Conservation (phyloP, 129 eudicot genomes). For the Chrysanthemum makinoi region DNA sequence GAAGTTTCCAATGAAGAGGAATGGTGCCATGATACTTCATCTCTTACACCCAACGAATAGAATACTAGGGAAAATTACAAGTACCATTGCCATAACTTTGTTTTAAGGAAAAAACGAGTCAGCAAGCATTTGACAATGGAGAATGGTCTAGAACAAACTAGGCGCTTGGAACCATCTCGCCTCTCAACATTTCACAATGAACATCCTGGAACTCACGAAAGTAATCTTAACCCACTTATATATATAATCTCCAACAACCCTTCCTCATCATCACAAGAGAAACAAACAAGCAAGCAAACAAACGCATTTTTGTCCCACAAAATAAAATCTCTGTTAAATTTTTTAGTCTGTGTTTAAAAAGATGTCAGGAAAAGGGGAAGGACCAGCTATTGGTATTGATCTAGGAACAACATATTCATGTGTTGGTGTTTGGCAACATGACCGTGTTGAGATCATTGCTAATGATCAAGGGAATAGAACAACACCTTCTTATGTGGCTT, state of each 20-base stretch:
- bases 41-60: too few relatives aligned
- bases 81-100: too few relatives aligned
- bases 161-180: too few relatives aligned
- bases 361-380: constrained; percentile 61
- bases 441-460: constrained; percentile 65
- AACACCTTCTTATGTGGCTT: constrained; percentile 74
- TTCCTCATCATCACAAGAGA: constrained; percentile 1
- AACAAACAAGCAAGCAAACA: background rate
- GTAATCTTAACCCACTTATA: background rate
- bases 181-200: too few relatives aligned
- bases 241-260: background rate
- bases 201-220: too few relatives aligned
- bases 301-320: background rate
- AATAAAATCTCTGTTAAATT: background rate
- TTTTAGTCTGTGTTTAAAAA: background rate
- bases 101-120: too few relatives aligned
- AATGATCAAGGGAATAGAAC: constrained; percentile 74
- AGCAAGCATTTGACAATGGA: too few relatives aligned
- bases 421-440: constrained; percentile 65
- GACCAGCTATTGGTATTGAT: constrained; percentile 61
- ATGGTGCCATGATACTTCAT: too few relatives aligned
- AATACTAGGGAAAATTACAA: too few relatives aligned
- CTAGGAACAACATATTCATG: constrained; percentile 55
- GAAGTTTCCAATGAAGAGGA: too few relatives aligned
- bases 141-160: too few relatives aligned